Evolutionary conservation across 108 stramenopile genomes (phyloP).

Genomic region (Pseudonitzschia pungens): DNA sequence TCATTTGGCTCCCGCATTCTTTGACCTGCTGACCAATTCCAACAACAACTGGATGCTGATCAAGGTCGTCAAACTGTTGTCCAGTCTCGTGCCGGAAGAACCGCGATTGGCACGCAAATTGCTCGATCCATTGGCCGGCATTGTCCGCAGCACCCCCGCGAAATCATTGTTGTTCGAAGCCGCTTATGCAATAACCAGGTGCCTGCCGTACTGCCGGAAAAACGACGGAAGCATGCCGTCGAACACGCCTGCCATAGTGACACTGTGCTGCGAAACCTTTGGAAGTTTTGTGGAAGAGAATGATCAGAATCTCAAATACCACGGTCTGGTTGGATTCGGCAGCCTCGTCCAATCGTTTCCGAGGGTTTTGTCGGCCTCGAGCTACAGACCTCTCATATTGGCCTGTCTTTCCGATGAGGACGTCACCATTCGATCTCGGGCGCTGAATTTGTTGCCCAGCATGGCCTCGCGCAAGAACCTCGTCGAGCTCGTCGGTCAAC

Average conservation of each 20-base stretch:
- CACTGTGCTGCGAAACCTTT: conserved; percentile 88
- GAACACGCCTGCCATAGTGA: conserved; percentile 85
- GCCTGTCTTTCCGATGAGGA: conserved; percentile 95
- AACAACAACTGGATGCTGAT: conserved; percentile 99
- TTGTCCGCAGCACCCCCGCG: conserved; percentile 92
- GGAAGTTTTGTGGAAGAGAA: conserved; percentile 91
- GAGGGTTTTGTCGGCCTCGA: conserved; percentile 72
- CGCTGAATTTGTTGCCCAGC: conserved; percentile 91
- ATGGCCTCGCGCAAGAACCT: conserved; percentile 95
- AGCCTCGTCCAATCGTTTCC: conserved; percentile 92
- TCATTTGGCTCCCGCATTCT: conserved; percentile 96
- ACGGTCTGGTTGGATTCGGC: conserved; percentile 95
- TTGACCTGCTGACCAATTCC: conserved; percentile 90
- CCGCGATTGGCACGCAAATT: conserved; percentile 97
- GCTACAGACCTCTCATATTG: conserved; percentile 90
- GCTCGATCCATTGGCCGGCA: conserved; percentile 94
- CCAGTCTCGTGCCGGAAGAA: conserved; percentile 94
- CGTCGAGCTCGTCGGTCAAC: conserved; percentile 89
- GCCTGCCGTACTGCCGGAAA: conserved; percentile 91
- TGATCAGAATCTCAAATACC: conserved; percentile 98
- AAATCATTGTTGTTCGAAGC: conserved; percentile 97
- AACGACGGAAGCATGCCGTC: conserved; percentile 91
- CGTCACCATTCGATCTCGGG: conserved; percentile 95
- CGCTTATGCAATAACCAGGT: conserved; percentile 92
- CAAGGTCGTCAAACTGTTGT: conserved; percentile 98